Evolutionary conservation across 192 early-diverging fungal genomes (phyloP).

Genomic region (Backusella parvicylindrica): DNA sequence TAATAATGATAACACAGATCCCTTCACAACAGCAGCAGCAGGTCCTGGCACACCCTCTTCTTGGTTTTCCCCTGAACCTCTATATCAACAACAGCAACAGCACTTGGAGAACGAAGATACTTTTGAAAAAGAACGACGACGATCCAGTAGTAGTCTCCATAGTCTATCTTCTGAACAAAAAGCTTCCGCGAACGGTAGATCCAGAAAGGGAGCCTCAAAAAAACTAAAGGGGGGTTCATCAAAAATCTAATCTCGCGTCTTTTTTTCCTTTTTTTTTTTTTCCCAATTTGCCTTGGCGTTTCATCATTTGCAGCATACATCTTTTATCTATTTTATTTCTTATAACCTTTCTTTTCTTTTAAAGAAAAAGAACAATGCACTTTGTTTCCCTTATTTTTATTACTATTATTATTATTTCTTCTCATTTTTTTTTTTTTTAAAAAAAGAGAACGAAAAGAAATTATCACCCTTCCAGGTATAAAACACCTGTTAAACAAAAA

Average conservation of each 20-base stretch:
- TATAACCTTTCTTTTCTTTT: not conserved
- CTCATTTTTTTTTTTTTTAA: not conserved
- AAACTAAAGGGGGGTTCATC: not conserved
- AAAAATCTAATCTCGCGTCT: not conserved
- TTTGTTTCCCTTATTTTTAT: not conserved
- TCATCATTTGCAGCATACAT: not conserved
- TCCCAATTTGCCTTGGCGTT: not conserved
- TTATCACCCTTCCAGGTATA: not conserved
- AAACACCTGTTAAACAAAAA: not conserved
- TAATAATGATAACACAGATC: not conserved
- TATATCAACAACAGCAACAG: not conserved
- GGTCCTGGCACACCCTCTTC: conserved; percentile 5
- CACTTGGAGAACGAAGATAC: not conserved
- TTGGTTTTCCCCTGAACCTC: conserved; percentile 8
- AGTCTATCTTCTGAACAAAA: not conserved
- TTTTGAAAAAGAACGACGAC: not conserved
- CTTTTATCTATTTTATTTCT: not conserved
- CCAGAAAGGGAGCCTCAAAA: not conserved
- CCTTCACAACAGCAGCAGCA: not conserved
- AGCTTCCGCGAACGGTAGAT: not conserved
- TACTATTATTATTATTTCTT: not conserved
- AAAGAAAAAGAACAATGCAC: not conserved
- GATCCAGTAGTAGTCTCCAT: not conserved
- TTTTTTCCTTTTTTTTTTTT: not conserved
- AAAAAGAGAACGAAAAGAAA: not conserved